Conservation (phyloP, 1,139 yeast species). For the Nakaseomyces delphensis region DNA sequence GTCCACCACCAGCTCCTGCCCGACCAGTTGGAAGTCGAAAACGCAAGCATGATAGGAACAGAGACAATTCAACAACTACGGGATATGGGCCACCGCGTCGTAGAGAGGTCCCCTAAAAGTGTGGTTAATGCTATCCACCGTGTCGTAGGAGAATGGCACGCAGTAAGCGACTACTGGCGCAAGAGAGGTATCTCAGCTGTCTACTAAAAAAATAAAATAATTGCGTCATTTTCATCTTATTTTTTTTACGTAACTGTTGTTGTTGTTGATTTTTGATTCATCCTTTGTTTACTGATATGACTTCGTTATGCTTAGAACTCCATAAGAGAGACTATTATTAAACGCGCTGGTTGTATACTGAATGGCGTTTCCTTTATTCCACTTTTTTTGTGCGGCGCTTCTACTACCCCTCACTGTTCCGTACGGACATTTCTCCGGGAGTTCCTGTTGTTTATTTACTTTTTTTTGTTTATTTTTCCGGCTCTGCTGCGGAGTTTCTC, state of each 20-base stretch:
- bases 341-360: too few relatives aligned
- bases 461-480: neutral
- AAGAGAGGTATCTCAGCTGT: constrained; percentile 38
- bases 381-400: neutral
- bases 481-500: too few relatives aligned
- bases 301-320: too few relatives aligned
- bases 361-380: neutral
- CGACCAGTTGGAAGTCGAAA: constrained; percentile 54
- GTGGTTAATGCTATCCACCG: constrained; percentile 44
- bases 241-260: too few relatives aligned
- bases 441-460: neutral
- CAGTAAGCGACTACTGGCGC: constrained; percentile 52
- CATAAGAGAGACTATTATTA: too few relatives aligned
- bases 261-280: too few relatives aligned
- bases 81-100: constrained; percentile 37
- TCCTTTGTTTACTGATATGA: too few relatives aligned
- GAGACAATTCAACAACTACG: constrained; percentile 29
- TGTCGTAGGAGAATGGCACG: constrained; percentile 37
- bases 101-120: constrained; percentile 35
- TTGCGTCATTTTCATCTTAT: neutral
- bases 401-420: neutral
- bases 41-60: constrained; percentile 34
- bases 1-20: constrained; percentile 88
- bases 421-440: too few relatives aligned
- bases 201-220: constrained; percentile 10